These are phyloP conservation scores for Fraxinus pennsylvanica DNA, from an alignment of 257 asterid genomes.

Conservation along the genomic window DNA sequence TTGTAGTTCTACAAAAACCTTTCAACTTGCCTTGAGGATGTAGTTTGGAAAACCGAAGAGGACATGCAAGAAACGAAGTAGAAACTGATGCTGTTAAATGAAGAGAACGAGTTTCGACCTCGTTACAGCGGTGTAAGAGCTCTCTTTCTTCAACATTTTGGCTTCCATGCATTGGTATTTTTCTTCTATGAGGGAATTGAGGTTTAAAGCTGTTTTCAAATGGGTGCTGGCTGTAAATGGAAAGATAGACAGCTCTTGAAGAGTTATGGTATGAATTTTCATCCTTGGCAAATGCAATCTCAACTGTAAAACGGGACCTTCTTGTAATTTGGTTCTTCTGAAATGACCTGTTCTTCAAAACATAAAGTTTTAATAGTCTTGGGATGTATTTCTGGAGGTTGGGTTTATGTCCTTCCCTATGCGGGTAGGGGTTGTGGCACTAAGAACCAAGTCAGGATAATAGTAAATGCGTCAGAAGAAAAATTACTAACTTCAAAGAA, in stretches of 20 bases:
- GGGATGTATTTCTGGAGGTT: neutral
- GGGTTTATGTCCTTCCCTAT: too few species aligned
- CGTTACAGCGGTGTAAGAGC: neutral
- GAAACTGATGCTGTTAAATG: neutral
- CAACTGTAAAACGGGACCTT: slow-evolving; percentile 26
- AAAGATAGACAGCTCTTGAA: neutral
- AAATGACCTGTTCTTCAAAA: neutral
- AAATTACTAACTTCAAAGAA: neutral
- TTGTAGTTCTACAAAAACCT: slow-evolving; percentile 82
- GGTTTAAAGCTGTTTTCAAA: neutral
- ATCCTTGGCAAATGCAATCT: slow-evolving; percentile 6
- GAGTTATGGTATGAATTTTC: neutral
- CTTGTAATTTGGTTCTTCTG: neutral
- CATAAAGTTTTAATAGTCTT: neutral
- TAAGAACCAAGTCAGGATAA: neutral
- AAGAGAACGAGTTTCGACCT: slow-evolving; percentile 7
- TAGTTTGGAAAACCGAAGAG: slow-evolving; percentile 92
- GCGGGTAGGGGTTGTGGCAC: too few species aligned
- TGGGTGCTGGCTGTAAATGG: neutral
- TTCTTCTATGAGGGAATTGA: neutral
- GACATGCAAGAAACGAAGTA: slow-evolving; percentile 67
- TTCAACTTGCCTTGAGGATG: slow-evolving; percentile 73
- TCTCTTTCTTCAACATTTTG: neutral
- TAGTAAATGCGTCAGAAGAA: neutral
- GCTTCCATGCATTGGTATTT: neutral